A percentile compares a stretch with the other conserved stretches of the same genome.
Evolutionary conservation across 176 grass and related monocot species (phyloP).

Genomic region (Oryza meyeriana): DNA sequence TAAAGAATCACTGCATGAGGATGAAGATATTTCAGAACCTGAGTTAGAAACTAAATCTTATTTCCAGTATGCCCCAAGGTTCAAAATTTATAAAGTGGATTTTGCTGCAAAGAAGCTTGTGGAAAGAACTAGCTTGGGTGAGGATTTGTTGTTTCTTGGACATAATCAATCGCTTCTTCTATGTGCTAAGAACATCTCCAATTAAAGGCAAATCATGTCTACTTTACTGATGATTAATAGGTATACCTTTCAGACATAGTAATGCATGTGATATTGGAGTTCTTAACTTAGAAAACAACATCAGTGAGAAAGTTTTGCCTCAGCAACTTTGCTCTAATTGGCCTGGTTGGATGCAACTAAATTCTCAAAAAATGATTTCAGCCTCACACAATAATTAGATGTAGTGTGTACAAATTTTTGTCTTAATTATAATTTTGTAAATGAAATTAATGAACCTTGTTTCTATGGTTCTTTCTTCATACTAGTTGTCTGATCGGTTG

Average conservation of each 20-base stretch:
- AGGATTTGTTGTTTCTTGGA: neutral
- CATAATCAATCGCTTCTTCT: neutral
- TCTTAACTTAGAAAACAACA: neutral
- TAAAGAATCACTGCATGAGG: too few relatives aligned
- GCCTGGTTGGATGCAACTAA: neutral
- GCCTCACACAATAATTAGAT: neutral
- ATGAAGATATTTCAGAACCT: too few relatives aligned
- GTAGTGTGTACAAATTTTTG: too few relatives aligned
- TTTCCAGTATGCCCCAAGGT: neutral
- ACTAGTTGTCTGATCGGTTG: too few relatives aligned
- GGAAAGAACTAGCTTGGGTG: neutral
- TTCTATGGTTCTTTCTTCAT: too few relatives aligned
- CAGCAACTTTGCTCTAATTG: neutral
- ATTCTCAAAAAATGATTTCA: neutral
- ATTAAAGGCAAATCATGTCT: neutral
- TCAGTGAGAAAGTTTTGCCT: neutral
- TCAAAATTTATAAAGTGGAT: neutral
- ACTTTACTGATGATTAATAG: neutral
- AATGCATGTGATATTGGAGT: neutral
- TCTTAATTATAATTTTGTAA: too few relatives aligned
- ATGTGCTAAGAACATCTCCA: neutral
- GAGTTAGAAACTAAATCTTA: too few relatives aligned
- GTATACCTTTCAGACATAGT: neutral
- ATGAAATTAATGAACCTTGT: too few relatives aligned
- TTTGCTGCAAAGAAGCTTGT: neutral